A percentile compares a stretch with the other conserved stretches of the same genome.
Evolutionary conservation across 1,284 basidiomycete genomes (phyloP).

Genomic region (Heliocybe sulcata): DNA sequence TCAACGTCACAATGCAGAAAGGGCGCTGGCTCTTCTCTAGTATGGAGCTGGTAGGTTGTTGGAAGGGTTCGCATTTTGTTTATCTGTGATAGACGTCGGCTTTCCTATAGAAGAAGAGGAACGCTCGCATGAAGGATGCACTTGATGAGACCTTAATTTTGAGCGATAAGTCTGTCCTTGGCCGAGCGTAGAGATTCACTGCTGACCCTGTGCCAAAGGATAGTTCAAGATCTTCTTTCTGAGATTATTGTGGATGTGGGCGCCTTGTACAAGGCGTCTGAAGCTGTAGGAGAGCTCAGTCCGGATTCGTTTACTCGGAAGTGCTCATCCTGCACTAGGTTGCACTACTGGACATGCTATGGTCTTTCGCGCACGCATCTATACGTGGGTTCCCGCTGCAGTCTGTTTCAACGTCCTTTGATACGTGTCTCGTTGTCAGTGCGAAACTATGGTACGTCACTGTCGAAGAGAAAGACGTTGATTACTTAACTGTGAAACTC

Average conservation of each 20-base stretch:
- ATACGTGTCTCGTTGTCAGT: constrained; percentile 31
- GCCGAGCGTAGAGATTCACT: neutral
- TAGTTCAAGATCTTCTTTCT: constrained; percentile 64
- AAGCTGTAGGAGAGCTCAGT: constrained; percentile 50
- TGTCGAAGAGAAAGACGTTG: neutral
- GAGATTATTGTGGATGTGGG: constrained; percentile 63
- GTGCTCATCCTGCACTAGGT: constrained; percentile 34
- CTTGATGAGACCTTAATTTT: constrained; percentile 77
- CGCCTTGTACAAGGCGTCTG: constrained; percentile 80
- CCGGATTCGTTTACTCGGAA: neutral
- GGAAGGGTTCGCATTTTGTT: neutral
- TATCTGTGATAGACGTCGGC: neutral
- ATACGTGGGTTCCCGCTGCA: constrained; percentile 45
- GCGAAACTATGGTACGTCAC: constrained; percentile 56
- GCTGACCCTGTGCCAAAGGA: constrained; percentile 30
- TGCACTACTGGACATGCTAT: constrained; percentile 79
- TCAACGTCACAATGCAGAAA: constrained; percentile 62
- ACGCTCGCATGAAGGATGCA: constrained; percentile 78
- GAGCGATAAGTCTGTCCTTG: constrained; percentile 55
- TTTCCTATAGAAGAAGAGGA: constrained; percentile 65
- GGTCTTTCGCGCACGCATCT: constrained; percentile 78
- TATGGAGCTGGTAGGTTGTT: constrained; percentile 64
- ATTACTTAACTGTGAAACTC: neutral
- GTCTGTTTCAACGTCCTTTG: neutral
- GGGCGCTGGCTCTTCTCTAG: constrained; percentile 72